Evolutionary conservation across 371 early-diverging fungal species (phyloP).

Genomic region (Actinomortierella ambigua): DNA sequence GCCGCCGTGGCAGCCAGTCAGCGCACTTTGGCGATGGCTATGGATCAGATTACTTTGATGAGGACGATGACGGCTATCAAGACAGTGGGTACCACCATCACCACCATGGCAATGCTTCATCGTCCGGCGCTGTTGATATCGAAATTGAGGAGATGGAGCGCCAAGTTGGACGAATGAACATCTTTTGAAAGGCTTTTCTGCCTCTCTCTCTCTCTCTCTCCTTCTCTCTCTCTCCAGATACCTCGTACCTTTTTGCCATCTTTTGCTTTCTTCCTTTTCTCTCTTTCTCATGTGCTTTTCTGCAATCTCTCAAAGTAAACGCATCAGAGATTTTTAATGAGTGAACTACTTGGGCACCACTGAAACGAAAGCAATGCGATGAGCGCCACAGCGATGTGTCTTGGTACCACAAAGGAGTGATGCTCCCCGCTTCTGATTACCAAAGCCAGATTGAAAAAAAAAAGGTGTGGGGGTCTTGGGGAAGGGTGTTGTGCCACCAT

Average conservation of each 20-base stretch:
- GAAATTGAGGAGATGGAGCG: conserved; percentile 45
- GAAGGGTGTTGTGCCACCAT: too few relatives aligned
- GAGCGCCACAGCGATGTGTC: too few relatives aligned
- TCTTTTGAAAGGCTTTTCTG: conserved; percentile 8
- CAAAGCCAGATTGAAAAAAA: too few relatives aligned
- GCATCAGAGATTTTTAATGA: too few relatives aligned
- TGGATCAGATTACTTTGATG: conserved; percentile 22
- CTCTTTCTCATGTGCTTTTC: too few relatives aligned
- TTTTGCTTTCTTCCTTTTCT: too few relatives aligned
- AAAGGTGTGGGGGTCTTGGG: too few relatives aligned
- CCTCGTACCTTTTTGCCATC: not conserved
- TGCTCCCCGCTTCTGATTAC: too few relatives aligned
- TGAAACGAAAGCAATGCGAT: too few relatives aligned
- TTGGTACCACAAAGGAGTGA: too few relatives aligned
- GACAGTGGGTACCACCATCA: conserved; percentile 19
- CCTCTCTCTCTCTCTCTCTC: not conserved
- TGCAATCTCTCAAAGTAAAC: too few relatives aligned
- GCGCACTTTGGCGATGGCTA: conserved; percentile 18
- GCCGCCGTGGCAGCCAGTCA: not conserved
- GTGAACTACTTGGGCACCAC: too few relatives aligned
- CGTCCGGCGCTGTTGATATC: conserved; percentile 16
- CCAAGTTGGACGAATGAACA: conserved; percentile 32
- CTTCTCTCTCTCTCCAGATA: not conserved
- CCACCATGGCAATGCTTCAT: conserved; percentile 2
- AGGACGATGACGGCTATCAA: conserved; percentile 30